Conservation (phyloP, 257 asterid species). For the Nicotiana attenuata region DNA sequence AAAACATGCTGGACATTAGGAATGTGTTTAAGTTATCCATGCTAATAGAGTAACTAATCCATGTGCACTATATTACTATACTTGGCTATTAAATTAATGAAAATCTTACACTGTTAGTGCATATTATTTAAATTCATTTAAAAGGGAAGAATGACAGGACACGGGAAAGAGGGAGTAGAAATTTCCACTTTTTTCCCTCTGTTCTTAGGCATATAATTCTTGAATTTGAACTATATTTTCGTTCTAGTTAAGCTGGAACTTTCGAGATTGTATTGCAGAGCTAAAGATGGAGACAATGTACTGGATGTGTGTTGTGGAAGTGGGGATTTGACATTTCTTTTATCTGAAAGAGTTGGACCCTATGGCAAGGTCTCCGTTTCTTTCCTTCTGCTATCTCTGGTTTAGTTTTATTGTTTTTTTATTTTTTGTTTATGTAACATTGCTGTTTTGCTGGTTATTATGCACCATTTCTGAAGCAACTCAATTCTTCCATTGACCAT, state of each 20-base stretch:
- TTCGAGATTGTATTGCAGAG: slow-evolving; percentile 34
- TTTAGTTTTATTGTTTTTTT: neutral
- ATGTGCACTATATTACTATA: too few species aligned
- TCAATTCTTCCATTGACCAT: neutral
- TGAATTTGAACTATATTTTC: neutral
- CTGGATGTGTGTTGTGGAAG: slow-evolving; percentile 91
- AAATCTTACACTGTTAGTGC: too few species aligned
- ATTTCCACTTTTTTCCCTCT: neutral
- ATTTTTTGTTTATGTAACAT: neutral
- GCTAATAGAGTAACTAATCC: neutral
- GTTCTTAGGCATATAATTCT: neutral
- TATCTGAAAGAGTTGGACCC: slow-evolving; percentile 73
- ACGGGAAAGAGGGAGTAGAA: neutral
- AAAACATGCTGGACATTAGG: neutral
- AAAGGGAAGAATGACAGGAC: too few species aligned
- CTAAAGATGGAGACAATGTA: slow-evolving; percentile 65
- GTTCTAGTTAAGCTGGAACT: neutral
- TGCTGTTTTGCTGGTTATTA: neutral
- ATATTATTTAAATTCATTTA: too few species aligned
- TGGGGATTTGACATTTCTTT: slow-evolving; percentile 80
- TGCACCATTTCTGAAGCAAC: slow-evolving; percentile 1
- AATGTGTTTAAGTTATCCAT: neutral
- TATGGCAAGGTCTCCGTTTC: slow-evolving; percentile 53
- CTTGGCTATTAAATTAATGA: too few species aligned
- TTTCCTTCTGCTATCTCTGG: neutral